These are phyloP conservation scores for Mycosphaerella sp. DNA, from an alignment of 2,329 filamentous ascomycete species.

Conservation along the genomic window DNA sequence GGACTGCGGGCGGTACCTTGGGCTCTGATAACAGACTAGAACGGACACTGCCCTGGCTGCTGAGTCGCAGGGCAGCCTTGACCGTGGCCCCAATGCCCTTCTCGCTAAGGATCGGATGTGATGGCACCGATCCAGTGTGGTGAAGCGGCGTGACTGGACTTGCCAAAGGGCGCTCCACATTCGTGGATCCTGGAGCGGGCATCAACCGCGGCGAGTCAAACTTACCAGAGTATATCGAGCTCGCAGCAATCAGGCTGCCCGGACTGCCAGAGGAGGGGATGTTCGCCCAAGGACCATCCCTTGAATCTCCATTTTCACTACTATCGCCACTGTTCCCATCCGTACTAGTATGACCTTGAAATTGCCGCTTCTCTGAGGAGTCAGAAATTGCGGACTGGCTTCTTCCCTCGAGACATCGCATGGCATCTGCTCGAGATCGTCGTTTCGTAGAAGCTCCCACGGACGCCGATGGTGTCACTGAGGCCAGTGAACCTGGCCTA, in stretches of 20 bases:
- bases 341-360: background rate
- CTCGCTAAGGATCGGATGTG: background rate
- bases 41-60: background rate
- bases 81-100: background rate
- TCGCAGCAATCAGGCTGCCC: background rate
- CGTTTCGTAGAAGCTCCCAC: slow-evolving; percentile 4
- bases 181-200: background rate
- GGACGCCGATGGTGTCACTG: background rate
- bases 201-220: background rate
- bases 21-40: background rate
- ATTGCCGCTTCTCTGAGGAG: background rate
- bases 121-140: background rate
- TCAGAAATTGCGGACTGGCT: background rate
- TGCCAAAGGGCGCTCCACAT: background rate
- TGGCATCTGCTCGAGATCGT: slow-evolving; percentile 5
- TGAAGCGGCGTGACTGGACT: background rate
- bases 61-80: slow-evolving; percentile 2
- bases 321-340: background rate
- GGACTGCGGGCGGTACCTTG: background rate
- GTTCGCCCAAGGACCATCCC: background rate
- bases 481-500: background rate
- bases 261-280: too few species aligned
- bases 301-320: slow-evolving; percentile 5
- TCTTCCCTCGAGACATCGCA: slow-evolving; percentile 7
- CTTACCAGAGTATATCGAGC: background rate